Base-by-base conservation (phyloP, 768 basidiomycete species). In the Myochromella boudieri region DNA sequence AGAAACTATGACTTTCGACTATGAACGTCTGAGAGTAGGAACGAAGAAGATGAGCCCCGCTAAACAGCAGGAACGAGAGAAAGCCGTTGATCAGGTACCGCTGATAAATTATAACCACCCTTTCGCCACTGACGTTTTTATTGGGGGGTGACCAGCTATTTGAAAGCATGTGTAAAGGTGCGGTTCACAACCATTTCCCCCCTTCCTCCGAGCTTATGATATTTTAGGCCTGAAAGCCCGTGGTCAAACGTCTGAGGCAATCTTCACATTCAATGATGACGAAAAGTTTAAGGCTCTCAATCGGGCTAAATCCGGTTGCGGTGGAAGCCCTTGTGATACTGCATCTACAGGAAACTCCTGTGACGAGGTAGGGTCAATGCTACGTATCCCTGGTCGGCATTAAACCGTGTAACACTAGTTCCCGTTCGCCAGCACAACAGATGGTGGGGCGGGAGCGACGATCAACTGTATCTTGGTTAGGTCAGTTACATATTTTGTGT, bases 351-450 rank as follows among this genome's bases (percentile, higher is more conserved):
- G 44, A 18, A 37, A 14, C 18, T 51, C 50, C 9, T 51, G 50
- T 31, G 50, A 51, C 22, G 50, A 51, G 33, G 42, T 34, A 34
- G 4, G 27, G 20, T 6, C 42, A 22, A n/a, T n/a, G n/a, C n/a
- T n/a, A n/a, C n/a, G 6, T 3, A 14, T 4, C 20, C 21, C 24
- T 24, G 14, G 4, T n/a, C n/a, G n/a, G n/a, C n/a, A n/a, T n/a
- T n/a, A n/a, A n/a, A 18, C 14, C 3, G 17, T 4, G 9, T 12
- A n/a, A n/a, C n/a, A 11, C 9, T 36, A 55, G 53, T 55, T 55
- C 22, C 53, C 53, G 1, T 51, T 51, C 21, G 53, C 53, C 14
- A 55, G 53, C 33, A 55, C 53, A 6, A 48, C 46, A 20, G 53
- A 55, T 28, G 53, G 49, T 26, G 46, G 53, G 11, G 18, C 12